phyloP scores from a whole-genome alignment of 345 rosid species.

The Laguncularia racemosa region DNA sequence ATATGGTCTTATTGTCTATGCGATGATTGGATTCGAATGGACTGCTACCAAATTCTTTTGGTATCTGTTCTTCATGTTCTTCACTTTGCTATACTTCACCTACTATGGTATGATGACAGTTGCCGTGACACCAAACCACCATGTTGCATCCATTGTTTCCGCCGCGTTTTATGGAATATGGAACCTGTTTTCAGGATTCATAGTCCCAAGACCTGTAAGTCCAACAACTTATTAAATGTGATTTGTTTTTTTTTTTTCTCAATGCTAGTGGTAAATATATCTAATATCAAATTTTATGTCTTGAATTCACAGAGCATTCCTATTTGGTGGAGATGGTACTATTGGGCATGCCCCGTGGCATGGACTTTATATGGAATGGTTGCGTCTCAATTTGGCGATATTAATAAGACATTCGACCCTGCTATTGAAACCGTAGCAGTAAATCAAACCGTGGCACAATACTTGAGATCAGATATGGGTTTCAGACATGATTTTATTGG shows the following conservation, averaged over 20 bases:
- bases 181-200: conserved; percentile 7
- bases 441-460: not conserved
- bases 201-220: conserved; percentile 12
- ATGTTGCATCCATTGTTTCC: conserved; percentile 7
- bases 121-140: conserved; percentile 10
- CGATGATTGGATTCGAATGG: no score
- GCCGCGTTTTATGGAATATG: conserved; percentile 5
- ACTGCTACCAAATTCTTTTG: no score
- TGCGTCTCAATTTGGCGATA: not conserved
- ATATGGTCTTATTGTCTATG: conserved; percentile 8
- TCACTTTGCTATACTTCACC: conserved; percentile 12
- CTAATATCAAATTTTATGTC: not conserved
- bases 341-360: not conserved
- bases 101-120: conserved; percentile 14
- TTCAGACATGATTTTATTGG: conserved; percentile 13
- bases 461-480: conserved; percentile 4
- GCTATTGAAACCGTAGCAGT: no score
- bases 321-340: conserved; percentile 1
- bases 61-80: no score
- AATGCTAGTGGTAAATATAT: no score
- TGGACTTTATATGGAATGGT: not conserved
- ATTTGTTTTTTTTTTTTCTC: no score
- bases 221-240: not conserved
- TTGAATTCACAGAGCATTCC: not conserved
- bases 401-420: not conserved